Conservation (phyloP, 768 basidiomycete genomes). For the Boletus subcaerulescens region DNA sequence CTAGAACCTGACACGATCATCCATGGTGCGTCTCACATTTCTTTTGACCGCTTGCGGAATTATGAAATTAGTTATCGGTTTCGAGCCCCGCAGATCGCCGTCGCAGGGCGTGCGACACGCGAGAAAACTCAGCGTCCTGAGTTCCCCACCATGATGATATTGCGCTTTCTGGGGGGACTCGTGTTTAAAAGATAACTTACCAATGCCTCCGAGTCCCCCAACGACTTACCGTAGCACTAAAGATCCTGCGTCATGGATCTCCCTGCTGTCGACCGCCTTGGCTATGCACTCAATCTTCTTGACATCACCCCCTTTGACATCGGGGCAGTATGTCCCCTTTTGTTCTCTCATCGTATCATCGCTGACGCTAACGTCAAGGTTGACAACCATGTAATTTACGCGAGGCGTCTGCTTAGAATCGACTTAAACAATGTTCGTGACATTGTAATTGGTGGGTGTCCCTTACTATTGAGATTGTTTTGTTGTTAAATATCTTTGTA, state of each 20-base stretch:
- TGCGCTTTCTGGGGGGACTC: too few species aligned
- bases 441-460: background rate
- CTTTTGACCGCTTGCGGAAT: too few species aligned
- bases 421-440: background rate
- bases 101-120: too few species aligned
- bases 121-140: too few species aligned
- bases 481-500: background rate
- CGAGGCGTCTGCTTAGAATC: background rate
- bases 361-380: background rate
- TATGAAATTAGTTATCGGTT: too few species aligned
- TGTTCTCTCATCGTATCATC: background rate
- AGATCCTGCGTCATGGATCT: background rate
- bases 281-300: conserved; percentile 1
- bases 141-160: too few species aligned
- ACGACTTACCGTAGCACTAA: background rate
- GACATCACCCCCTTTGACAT: conserved; percentile 6
- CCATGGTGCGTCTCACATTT: too few species aligned
- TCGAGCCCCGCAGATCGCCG: too few species aligned
- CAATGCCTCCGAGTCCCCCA: background rate
- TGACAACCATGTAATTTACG: background rate
- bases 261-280: conserved; percentile 7
- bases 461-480: background rate
- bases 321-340: background rate
- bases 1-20: too few species aligned
- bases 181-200: background rate